Conservation (phyloP, 345 rosid species). For the Lepidium africanum region DNA sequence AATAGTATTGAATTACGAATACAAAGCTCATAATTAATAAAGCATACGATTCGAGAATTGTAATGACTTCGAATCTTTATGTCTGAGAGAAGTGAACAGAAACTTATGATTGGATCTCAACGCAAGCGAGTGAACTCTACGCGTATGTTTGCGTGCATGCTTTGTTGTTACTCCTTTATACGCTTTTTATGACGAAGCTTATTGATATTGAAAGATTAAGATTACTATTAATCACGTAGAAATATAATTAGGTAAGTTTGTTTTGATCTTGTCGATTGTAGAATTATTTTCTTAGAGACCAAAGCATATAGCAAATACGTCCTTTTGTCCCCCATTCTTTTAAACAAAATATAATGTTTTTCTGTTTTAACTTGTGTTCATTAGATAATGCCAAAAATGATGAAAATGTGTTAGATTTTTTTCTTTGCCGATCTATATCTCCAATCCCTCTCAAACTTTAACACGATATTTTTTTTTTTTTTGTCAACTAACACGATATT, state of each 20-base stretch:
- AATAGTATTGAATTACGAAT: background rate
- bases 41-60: constrained; percentile 27
- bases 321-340: background rate
- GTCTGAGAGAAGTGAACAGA: constrained; percentile 3
- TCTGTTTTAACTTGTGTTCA: too few relatives aligned
- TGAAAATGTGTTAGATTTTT: too few relatives aligned
- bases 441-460: too few relatives aligned
- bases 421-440: too few relatives aligned
- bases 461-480: too few relatives aligned
- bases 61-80: constrained; percentile 8
- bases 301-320: background rate
- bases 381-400: too few relatives aligned
- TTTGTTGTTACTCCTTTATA: background rate
- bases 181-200: constrained; percentile 3
- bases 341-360: too few relatives aligned
- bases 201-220: constrained; percentile 8
- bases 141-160: background rate
- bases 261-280: constrained; percentile 5
- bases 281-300: background rate
- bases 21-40: background rate
- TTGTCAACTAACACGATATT: too few relatives aligned
- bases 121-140: background rate
- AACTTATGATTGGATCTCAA: constrained; percentile 10
- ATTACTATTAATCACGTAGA: background rate
- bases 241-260: background rate